A percentile compares a stretch with the other conserved stretches of the same genome.
Conservation (phyloP, 208 protist genomes). For the Crithidia brevicula region DNA sequence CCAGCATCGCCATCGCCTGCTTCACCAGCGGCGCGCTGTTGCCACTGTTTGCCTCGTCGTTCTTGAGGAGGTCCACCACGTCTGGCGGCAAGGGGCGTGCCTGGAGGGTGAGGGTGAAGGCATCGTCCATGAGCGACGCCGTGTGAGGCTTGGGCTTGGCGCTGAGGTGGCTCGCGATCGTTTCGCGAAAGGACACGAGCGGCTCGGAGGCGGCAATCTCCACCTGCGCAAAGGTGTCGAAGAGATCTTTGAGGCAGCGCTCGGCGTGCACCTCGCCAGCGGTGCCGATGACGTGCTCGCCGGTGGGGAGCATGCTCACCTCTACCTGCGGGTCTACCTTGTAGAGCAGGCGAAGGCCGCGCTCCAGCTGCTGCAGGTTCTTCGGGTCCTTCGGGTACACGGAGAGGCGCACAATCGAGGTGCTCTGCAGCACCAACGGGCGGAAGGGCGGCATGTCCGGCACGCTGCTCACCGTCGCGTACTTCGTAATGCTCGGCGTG, state of each 20-base stretch:
- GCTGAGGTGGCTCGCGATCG: conserved; percentile 59
- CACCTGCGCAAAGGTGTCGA: conserved; percentile 89
- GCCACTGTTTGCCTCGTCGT: conserved; percentile 73
- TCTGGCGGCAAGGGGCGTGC: conserved; percentile 73
- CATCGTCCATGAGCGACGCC: conserved; percentile 61
- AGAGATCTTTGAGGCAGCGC: conserved; percentile 94
- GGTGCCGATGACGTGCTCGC: conserved; percentile 96
- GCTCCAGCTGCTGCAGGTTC: conserved; percentile 64
- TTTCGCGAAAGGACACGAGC: conserved; percentile 90
- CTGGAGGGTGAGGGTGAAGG: conserved; percentile 74
- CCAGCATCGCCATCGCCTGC: conserved; percentile 41
- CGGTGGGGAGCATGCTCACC: conserved; percentile 93
- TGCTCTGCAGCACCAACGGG: conserved; percentile 87
- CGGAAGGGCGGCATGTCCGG: conserved; percentile 80
- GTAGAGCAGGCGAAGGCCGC: conserved; percentile 94
- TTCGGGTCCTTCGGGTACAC: conserved; percentile 91
- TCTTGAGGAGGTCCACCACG: conserved; percentile 75
- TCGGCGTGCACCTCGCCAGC: conserved; percentile 98
- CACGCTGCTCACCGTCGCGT: conserved; percentile 91
- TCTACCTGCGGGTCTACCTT: conserved; percentile 96
- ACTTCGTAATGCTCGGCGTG: conserved; percentile 92
- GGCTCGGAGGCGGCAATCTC: conserved; percentile 88
- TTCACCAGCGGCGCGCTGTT: conserved; percentile 49
- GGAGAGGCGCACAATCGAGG: conserved; percentile 97
- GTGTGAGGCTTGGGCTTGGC: conserved; percentile 81